phyloP scores from a whole-genome alignment of 768 basidiomycete genomes.

The Rhodocollybia butyracea region DNA sequence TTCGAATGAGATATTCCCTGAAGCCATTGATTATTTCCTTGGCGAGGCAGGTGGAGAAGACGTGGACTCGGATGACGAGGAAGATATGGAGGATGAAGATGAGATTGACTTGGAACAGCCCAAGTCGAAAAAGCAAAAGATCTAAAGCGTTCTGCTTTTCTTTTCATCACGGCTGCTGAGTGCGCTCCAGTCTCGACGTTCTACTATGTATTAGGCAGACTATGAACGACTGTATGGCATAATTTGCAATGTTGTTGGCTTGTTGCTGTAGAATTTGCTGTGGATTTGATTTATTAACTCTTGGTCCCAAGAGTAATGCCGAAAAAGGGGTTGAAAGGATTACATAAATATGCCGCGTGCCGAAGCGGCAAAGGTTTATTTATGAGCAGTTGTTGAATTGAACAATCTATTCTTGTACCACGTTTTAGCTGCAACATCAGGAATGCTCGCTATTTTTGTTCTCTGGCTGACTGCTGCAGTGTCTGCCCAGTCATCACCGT shows the following conservation, averaged over 20 bases:
- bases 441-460: conserved; percentile 18
- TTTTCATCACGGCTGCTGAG: background rate
- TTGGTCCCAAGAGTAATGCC: too few species aligned
- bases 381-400: too few species aligned
- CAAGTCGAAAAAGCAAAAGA: conserved; percentile 68
- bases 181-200: too few species aligned
- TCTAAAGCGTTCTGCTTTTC: conserved; percentile 22
- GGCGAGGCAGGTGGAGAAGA: conserved; percentile 61
- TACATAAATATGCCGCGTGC: too few species aligned
- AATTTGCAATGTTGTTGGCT: too few species aligned
- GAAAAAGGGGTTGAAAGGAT: too few species aligned
- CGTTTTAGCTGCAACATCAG: background rate
- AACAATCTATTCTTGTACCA: background rate
- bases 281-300: too few species aligned
- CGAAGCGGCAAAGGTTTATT: too few species aligned
- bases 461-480: conserved; percentile 31
- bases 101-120: conserved; percentile 91
- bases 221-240: too few species aligned
- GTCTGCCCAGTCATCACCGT: conserved; percentile 38
- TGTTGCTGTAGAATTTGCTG: too few species aligned
- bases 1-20: conserved; percentile 75
- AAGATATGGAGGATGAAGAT: conserved; percentile 67
- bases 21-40: conserved; percentile 80
- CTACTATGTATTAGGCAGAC: too few species aligned
- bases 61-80: conserved; percentile 62